A percentile compares a stretch with the other conserved stretches of the same genome.
These are phyloP conservation scores for Penicillium steckii DNA, from an alignment of 495 filamentous ascomycete genomes.

Conservation along the genomic window DNA sequence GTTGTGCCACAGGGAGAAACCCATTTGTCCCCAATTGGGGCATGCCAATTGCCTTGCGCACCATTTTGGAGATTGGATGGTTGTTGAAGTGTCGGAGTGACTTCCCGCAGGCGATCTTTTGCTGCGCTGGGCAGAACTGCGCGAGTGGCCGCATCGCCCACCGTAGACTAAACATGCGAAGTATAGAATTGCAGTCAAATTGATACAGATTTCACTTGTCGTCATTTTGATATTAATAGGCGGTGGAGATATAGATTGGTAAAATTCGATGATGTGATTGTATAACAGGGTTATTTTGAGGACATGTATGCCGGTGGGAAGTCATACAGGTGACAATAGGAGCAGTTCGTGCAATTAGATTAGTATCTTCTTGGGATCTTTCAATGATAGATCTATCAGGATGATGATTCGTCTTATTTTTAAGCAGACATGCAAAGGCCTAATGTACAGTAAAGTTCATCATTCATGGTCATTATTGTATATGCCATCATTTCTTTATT, in stretches of 20 bases:
- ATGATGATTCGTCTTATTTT: not conserved
- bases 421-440: slow-evolving; percentile 1
- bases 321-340: no score
- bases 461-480: slow-evolving; percentile 36
- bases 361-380: no score
- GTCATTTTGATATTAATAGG: no score
- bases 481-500: slow-evolving; percentile 13
- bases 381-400: no score
- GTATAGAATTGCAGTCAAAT: slow-evolving; percentile 26
- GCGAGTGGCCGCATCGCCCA: slow-evolving; percentile 39
- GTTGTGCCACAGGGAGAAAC: slow-evolving; percentile 21
- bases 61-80: slow-evolving; percentile 30
- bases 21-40: slow-evolving; percentile 18
- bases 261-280: no score
- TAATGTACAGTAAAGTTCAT: slow-evolving; percentile 32
- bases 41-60: slow-evolving; percentile 30
- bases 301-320: no score
- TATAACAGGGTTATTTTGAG: no score
- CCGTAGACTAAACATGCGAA: slow-evolving; percentile 24
- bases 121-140: slow-evolving; percentile 28
- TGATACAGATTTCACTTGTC: slow-evolving; percentile 36
- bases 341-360: no score
- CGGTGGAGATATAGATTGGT: no score
- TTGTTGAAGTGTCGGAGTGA: slow-evolving; percentile 3
- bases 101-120: slow-evolving; percentile 29